A percentile compares a stretch with the other conserved stretches of the same genome.
Evolutionary conservation across 2,329 filamentous ascomycete genomes (phyloP).

Genomic region (Fusarium sublunatum): DNA sequence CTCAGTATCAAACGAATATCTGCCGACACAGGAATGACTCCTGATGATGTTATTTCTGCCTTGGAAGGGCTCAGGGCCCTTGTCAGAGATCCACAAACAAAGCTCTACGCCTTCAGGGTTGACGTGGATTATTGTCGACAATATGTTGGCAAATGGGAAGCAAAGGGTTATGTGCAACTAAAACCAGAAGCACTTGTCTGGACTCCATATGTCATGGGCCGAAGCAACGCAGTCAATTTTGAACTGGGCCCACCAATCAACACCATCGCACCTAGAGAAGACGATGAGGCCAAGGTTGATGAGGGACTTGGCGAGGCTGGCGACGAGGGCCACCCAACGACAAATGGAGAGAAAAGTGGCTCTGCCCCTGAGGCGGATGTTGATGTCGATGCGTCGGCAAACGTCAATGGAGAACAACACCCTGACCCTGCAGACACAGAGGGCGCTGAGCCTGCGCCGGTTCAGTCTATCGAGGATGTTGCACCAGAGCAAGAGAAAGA

Average conservation of each 20-base stretch:
- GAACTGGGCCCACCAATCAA: constrained; percentile 84
- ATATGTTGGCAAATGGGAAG: constrained; percentile 89
- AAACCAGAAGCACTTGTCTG: constrained; percentile 85
- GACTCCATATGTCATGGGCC: constrained; percentile 98
- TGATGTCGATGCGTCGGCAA: neutral
- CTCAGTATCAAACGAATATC: constrained; percentile 77
- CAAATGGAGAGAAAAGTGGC: constrained; percentile 41
- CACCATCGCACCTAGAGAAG: constrained; percentile 87
- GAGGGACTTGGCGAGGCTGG: constrained; percentile 45
- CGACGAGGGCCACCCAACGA: constrained; percentile 33
- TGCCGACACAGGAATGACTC: constrained; percentile 91
- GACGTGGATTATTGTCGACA: constrained; percentile 87
- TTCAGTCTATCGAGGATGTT: constrained; percentile 48
- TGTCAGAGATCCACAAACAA: constrained; percentile 88
- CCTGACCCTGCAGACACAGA: constrained; percentile 30
- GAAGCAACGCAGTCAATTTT: constrained; percentile 82
- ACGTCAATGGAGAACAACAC: constrained; percentile 8
- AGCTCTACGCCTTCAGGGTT: constrained; percentile 87
- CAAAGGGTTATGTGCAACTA: constrained; percentile 87
- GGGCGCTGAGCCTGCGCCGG: constrained; percentile 43
- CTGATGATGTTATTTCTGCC: constrained; percentile 94
- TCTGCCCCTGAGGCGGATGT: constrained; percentile 15
- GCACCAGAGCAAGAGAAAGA: constrained; percentile 51
- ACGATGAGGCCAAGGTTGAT: constrained; percentile 65
- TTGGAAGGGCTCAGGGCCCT: constrained; percentile 90